Evolutionary conservation across 1,139 yeast species (phyloP), one percentile per base, ranked within the genome.

Genomic region (Yamadazyma songkhlaensis): DNA sequence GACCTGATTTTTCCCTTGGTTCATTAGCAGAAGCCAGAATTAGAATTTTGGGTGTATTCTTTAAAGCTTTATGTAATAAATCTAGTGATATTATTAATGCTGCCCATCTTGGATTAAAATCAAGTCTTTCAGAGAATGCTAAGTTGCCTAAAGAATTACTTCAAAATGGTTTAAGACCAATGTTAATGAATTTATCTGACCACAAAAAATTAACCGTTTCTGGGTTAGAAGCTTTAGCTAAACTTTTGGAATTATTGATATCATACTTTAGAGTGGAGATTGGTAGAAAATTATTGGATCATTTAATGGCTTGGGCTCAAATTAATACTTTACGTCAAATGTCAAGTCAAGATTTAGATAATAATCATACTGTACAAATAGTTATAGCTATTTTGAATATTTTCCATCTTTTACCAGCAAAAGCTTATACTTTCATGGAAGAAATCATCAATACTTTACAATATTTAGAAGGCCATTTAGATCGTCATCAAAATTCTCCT

Each of bases 251-350:
- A 53, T 67, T 94, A 20, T 70, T 94, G 49, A 89, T 92, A 27
- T 87, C 95, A 2, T 92, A 94, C 53, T 94, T 94, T 67, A 84
- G 95, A 56, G 97, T 92, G 15, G 99, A 94, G 59, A 92, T 94
- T 48, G 99, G 99, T 25, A 77, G 90, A 40, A 94, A 94, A 53
- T 67, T 94, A 38, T 72, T 94, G 23, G 98, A 94, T 53, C 98
- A 94, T 60, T 68, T 92, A 48, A 86, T 84, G 76, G 96, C 97
- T 0, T 90, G 97, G 96, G 96, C 97, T 0, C 94, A 88, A 48
- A 88, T 95, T 6, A 77, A 78, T 33, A 79, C 86, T 1, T 63
- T 94, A 35, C 77, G 86, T 36, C 77, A 77, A 47, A 75, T 84
- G 37, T 81, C 95, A 0, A 77, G 80, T 21, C 85, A 81, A 50